These are phyloP conservation scores for Lodderomyces theae DNA, from an alignment of 1,139 yeast genomes.

Conservation along the genomic window DNA sequence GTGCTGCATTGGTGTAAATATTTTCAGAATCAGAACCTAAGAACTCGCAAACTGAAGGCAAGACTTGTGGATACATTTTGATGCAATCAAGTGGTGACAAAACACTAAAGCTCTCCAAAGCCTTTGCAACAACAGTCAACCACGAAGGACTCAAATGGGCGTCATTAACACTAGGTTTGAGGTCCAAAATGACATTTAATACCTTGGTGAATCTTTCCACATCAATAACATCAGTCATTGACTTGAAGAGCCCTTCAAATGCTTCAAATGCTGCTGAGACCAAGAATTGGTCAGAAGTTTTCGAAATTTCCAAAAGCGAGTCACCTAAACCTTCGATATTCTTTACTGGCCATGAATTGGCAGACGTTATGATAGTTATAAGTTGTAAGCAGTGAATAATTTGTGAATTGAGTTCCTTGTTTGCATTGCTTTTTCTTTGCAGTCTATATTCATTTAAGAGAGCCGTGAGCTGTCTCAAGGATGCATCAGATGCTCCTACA, in stretches of 20 bases:
- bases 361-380: conserved; percentile 62
- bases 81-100: conserved; percentile 60
- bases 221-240: conserved; percentile 67
- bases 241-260: conserved; percentile 77
- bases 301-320: conserved; percentile 67
- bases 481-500: conserved; percentile 62
- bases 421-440: conserved; percentile 33
- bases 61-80: conserved; percentile 52
- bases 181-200: conserved; percentile 68
- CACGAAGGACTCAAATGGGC: conserved; percentile 87
- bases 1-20: conserved; percentile 75
- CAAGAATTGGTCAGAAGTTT: conserved; percentile 79
- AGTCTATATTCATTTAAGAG: conserved; percentile 29
- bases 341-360: conserved; percentile 78
- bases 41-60: conserved; percentile 57
- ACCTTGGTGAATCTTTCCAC: conserved; percentile 61
- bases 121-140: conserved; percentile 93
- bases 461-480: conserved; percentile 53
- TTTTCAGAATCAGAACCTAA: conserved; percentile 66
- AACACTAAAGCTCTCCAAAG: conserved; percentile 64
- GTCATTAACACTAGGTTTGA: conserved; percentile 81
- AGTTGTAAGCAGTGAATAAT: conserved; percentile 78
- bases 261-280: conserved; percentile 81
- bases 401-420: conserved; percentile 50
- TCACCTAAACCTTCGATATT: conserved; percentile 76